Base-by-base conservation (phyloP, 192 early-diverging fungal genomes). In the Backusella tuberculispora region DNA sequence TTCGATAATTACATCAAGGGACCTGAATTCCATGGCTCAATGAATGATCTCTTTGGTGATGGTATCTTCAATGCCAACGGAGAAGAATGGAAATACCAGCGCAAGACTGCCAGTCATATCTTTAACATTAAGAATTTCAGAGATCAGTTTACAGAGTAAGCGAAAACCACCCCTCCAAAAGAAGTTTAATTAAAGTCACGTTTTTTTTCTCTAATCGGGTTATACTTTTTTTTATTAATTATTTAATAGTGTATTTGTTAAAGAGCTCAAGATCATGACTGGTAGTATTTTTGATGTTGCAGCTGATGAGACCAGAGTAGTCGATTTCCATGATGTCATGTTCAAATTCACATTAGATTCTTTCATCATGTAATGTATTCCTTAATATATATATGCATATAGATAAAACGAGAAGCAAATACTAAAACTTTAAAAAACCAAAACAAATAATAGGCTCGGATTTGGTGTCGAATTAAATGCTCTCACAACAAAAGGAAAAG, bases 51-150 rank as follows among this genome's bases (percentile, higher is more conserved):
- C 26, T 79, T 93, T 34, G 92, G 92, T 6, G 72, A 86, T 50
- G 92, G 92, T 37, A 93, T 93, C 74, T 93, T 93, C 74, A 90
- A 88, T 78, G 80, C 85, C 3, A 92, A 93, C 69, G 92, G 92
- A 19, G 87, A 89, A 1, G 70, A 74, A 7, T 93, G 92, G 91
- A 82, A 82, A 29, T 75, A 73, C 3, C 90, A 91, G 24, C 81
- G 91, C 34, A 91, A 93, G 66, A 78, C 82, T 6, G 80, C 80
- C 4, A 50, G 60, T 43, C 80, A 78, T 48, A 71, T 81, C n/a
- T 81, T 81, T 44, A 81, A 78, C 13, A 74, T 81, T 38, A 81
- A 78, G 44, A 81, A 81, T 64, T 81, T 81, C 26, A 66, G 80
- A 47, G 80, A 81, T 24, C 76, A 71, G 14, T 81, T 81, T 48